These are phyloP conservation scores for Kwoniella heveanensis DNA, from an alignment of 768 basidiomycete genomes.

Conservation along the genomic window DNA sequence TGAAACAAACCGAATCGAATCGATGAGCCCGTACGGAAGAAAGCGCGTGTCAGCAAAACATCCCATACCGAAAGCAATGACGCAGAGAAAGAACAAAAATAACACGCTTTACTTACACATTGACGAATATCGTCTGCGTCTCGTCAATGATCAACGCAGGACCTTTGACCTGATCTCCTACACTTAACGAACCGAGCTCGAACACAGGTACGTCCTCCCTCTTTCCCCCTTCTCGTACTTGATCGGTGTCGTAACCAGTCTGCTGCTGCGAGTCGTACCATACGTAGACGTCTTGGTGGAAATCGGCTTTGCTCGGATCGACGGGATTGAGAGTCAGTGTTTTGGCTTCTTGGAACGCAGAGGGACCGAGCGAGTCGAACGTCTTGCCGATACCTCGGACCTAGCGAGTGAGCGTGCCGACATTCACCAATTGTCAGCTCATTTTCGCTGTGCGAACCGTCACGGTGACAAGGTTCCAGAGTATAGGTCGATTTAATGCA, in stretches of 20 bases:
- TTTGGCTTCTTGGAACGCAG: constrained; percentile 74
- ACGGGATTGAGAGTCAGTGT: constrained; percentile 60
- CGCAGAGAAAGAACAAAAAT: not conserved
- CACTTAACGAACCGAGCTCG: constrained; percentile 62
- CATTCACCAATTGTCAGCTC: not conserved
- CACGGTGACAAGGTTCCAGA: no score
- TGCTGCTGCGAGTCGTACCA: constrained; percentile 15
- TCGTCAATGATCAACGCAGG: constrained; percentile 94
- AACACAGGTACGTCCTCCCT: constrained; percentile 81
- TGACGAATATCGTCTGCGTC: constrained; percentile 90
- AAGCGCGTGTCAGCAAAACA: no score
- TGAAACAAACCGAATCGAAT: no score
- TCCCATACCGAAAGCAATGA: not conserved
- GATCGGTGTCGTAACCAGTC: not conserved
- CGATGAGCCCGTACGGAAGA: no score
- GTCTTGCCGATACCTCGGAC: constrained; percentile 27
- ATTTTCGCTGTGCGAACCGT: no score
- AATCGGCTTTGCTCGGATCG: constrained; percentile 42
- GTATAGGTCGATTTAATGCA: no score
- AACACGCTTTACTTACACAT: constrained; percentile 47
- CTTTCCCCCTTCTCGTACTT: constrained; percentile 57
- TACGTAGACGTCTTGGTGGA: constrained; percentile 43
- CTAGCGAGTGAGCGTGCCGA: not conserved
- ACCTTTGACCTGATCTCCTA: constrained; percentile 68
- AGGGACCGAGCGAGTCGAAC: constrained; percentile 65